Evolutionary conservation across 1,284 basidiomycete genomes (phyloP).

Genomic region (Austroboletus novae-zelandiae): DNA sequence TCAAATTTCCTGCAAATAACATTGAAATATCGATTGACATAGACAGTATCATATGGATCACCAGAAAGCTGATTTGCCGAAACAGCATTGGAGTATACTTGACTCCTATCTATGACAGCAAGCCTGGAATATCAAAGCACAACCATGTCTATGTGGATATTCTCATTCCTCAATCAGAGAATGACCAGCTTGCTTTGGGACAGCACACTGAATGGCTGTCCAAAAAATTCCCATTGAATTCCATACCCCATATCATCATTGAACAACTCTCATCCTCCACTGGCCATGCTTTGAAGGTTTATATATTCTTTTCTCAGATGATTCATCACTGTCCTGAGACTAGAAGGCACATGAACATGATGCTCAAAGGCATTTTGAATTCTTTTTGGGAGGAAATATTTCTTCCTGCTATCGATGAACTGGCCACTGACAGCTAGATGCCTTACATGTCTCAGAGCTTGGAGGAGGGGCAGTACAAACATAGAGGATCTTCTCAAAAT

Average conservation of each 20-base stretch:
- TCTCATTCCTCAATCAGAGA: conserved; percentile 9
- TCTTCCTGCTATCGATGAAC: conserved; percentile 1
- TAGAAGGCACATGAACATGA: conserved; percentile 1
- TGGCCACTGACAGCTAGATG: neutral
- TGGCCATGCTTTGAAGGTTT: conserved; percentile 4
- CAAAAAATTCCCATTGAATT: neutral
- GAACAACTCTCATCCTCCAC: neutral
- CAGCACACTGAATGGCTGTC: conserved; percentile 8
- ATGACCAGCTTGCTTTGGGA: neutral
- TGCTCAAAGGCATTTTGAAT: neutral
- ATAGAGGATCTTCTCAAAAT: neutral
- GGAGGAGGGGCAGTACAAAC: conserved; percentile 8
- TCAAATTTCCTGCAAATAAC: neutral
- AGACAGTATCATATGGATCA: conserved; percentile 18
- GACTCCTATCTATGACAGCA: conserved; percentile 1
- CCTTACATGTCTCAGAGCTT: conserved; percentile 6
- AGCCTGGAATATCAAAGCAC: conserved; percentile 4
- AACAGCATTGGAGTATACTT: conserved; percentile 4
- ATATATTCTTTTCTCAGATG: conserved; percentile 18
- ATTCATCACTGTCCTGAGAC: conserved; percentile 8
- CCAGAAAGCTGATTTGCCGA: neutral
- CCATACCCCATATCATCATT: conserved; percentile 9
- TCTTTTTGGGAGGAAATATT: conserved; percentile 13
- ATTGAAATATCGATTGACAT: conserved; percentile 11
- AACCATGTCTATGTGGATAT: conserved; percentile 14